These are phyloP conservation scores for Verbena officinalis DNA, from an alignment of 257 asterid species.

Conservation along the genomic window DNA sequence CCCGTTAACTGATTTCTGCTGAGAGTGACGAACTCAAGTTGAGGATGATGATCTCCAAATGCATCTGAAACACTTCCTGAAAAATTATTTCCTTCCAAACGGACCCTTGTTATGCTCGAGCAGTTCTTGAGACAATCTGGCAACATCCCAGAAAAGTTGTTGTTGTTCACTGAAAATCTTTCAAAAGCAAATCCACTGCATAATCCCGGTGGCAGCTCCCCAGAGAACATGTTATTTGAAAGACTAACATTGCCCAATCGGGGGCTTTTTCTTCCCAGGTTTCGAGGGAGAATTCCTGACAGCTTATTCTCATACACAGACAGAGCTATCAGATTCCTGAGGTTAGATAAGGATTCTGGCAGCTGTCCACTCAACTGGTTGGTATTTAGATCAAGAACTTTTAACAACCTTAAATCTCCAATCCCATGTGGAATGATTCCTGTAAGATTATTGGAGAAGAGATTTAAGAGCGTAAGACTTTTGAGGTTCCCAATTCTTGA, in stretches of 20 bases:
- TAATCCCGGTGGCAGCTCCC: conserved; percentile 53
- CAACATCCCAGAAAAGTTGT: conserved; percentile 55
- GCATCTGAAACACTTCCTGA: conserved; percentile 56
- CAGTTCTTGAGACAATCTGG: conserved; percentile 68
- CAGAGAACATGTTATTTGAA: conserved; percentile 58
- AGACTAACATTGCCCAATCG: conserved; percentile 48
- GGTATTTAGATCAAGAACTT: conserved; percentile 43
- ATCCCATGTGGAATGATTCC: conserved; percentile 63
- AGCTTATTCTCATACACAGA: conserved; percentile 47
- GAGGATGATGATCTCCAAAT: conserved; percentile 61
- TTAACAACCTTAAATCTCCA: conserved; percentile 48
- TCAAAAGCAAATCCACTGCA: conserved; percentile 50
- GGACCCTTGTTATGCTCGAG: conserved; percentile 42
- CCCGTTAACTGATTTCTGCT: conserved; percentile 58
- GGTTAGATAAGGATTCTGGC: conserved; percentile 55
- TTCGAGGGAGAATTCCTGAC: conserved; percentile 52
- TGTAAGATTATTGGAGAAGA: conserved; percentile 56
- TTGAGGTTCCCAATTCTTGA: conserved; percentile 50
- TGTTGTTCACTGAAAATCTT: conserved; percentile 51
- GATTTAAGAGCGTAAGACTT: conserved; percentile 45
- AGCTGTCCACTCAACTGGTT: conserved; percentile 58
- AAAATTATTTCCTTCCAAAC: conserved; percentile 58
- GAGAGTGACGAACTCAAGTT: conserved; percentile 46
- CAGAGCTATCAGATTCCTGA: conserved; percentile 36
- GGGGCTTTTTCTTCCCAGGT: conserved; percentile 53